Evolutionary conservation across 129 eudicot species (phyloP).

Genomic region (Chrysanthemum makinoi): DNA sequence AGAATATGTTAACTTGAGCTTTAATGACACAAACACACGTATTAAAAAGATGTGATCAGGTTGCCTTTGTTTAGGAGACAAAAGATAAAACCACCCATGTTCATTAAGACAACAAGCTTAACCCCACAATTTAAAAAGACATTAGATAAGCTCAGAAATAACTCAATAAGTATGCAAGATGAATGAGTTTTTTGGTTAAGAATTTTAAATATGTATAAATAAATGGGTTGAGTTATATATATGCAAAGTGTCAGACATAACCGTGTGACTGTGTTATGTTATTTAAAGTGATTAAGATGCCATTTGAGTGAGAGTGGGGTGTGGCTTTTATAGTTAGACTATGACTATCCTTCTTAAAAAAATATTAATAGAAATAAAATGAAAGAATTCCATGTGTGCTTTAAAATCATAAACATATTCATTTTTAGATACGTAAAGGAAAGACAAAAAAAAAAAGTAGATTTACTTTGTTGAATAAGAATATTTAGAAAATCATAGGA

Average conservation of each 20-base stretch:
- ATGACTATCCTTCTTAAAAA: too few relatives aligned
- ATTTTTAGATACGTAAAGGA: too few relatives aligned
- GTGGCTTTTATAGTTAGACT: too few relatives aligned
- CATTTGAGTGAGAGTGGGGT: neutral
- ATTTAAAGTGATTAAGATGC: slow-evolving; percentile 21
- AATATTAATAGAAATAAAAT: too few relatives aligned
- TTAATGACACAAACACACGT: slow-evolving; percentile 5
- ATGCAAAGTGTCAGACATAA: slow-evolving; percentile 29
- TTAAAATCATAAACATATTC: too few relatives aligned
- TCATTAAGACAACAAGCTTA: slow-evolving; percentile 28
- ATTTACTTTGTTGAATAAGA: too few relatives aligned
- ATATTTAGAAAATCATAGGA: too few relatives aligned
- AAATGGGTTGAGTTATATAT: slow-evolving; percentile 25
- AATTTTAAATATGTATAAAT: neutral
- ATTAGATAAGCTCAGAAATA: neutral
- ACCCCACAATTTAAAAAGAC: slow-evolving; percentile 30
- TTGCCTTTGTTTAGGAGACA: slow-evolving; percentile 37
- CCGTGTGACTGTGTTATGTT: slow-evolving; percentile 29
- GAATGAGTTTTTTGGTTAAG: slow-evolving; percentile 18
- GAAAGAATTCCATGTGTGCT: too few relatives aligned
- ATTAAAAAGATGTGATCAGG: slow-evolving; percentile 27
- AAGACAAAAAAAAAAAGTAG: too few relatives aligned
- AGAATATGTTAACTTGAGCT: neutral
- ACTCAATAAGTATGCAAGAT: slow-evolving; percentile 13
- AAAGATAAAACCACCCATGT: slow-evolving; percentile 35